Percentiles rank a stretch among this genome's conserved stretches.
phyloP scores from a whole-genome alignment of 2,329 filamentous ascomycete species.

The Shiraia sp. region DNA sequence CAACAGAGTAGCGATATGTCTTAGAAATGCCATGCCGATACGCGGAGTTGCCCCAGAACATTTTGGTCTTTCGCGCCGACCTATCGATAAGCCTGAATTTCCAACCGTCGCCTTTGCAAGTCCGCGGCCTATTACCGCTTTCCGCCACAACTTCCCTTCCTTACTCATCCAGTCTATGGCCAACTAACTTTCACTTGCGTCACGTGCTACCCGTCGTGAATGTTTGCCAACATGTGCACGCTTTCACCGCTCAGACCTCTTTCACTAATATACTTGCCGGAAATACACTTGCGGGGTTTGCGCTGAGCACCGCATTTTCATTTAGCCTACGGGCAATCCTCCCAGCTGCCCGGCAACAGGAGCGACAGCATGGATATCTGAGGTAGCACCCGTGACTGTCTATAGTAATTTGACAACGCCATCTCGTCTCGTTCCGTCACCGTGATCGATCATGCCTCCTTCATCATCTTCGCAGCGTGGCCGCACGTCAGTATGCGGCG shows the following conservation, averaged over 20 bases:
- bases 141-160: conserved; percentile 20
- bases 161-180: too few species aligned
- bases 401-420: conserved; percentile 19
- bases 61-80: conserved; percentile 21
- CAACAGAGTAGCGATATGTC: conserved; percentile 7
- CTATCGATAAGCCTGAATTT: conserved; percentile 39
- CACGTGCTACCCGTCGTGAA: conserved; percentile 15
- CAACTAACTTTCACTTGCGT: conserved; percentile 7
- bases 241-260: background rate
- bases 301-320: conserved; percentile 26
- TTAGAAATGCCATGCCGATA: conserved; percentile 18
- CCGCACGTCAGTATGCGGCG: conserved; percentile 21
- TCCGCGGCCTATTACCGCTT: conserved; percentile 26
- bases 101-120: conserved; percentile 16
- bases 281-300: conserved; percentile 11
- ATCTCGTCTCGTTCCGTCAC: too few species aligned
- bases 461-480: conserved; percentile 1
- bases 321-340: conserved; percentile 35
- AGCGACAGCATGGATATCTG: conserved; percentile 2
- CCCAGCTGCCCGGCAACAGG: conserved; percentile 3
- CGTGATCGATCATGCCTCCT: conserved; percentile 4
- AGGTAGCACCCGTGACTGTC: conserved; percentile 22
- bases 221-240: background rate
- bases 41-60: conserved; percentile 26
- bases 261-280: background rate